Percentiles rank a stretch among this genome's conserved stretches.
Conservation (phyloP, 192 early-diverging fungal species). For the Dispira simplex region DNA sequence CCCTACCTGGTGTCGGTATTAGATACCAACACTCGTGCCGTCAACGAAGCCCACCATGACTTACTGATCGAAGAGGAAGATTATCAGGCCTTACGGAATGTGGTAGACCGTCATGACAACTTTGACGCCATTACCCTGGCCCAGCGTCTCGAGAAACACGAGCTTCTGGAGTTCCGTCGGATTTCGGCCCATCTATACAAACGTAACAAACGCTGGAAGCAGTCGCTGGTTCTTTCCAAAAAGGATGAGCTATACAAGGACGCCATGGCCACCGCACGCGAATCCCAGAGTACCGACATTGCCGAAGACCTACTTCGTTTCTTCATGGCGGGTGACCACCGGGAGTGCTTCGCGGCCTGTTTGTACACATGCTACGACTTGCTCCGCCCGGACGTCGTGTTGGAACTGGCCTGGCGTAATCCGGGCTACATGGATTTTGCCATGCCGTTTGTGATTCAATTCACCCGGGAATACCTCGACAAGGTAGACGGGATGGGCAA, state of each 20-base stretch:
- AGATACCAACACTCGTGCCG: slow-evolving; percentile 79
- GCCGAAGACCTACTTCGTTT: slow-evolving; percentile 91
- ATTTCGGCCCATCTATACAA: slow-evolving; percentile 95
- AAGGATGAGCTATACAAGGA: slow-evolving; percentile 97
- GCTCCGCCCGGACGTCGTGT: slow-evolving; percentile 79
- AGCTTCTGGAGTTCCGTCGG: slow-evolving; percentile 92
- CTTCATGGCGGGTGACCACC: slow-evolving; percentile 84
- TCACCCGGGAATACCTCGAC: slow-evolving; percentile 65
- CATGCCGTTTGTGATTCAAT: slow-evolving; percentile 96
- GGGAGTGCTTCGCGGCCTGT: slow-evolving; percentile 89
- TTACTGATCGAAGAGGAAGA: slow-evolving; percentile 97
- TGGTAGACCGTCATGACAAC: slow-evolving; percentile 87
- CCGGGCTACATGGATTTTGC: slow-evolving; percentile 72
- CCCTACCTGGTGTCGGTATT: slow-evolving; percentile 94
- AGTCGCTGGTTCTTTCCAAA: slow-evolving; percentile 90
- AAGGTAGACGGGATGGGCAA: slow-evolving; percentile 58
- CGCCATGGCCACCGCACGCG: slow-evolving; percentile 96
- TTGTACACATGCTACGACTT: slow-evolving; percentile 93
- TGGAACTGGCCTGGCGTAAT: slow-evolving; percentile 89
- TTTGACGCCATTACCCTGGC: slow-evolving; percentile 90
- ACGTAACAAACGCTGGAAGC: slow-evolving; percentile 90
- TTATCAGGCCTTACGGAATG: slow-evolving; percentile 81
- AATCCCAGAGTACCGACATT: slow-evolving; percentile 70
- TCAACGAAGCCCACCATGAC: slow-evolving; percentile 94
- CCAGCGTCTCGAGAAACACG: slow-evolving; percentile 87